A percentile compares a stretch with the other conserved stretches of the same genome.
phyloP scores from a whole-genome alignment of 2,329 filamentous ascomycete species.

The Cytospora mali region DNA sequence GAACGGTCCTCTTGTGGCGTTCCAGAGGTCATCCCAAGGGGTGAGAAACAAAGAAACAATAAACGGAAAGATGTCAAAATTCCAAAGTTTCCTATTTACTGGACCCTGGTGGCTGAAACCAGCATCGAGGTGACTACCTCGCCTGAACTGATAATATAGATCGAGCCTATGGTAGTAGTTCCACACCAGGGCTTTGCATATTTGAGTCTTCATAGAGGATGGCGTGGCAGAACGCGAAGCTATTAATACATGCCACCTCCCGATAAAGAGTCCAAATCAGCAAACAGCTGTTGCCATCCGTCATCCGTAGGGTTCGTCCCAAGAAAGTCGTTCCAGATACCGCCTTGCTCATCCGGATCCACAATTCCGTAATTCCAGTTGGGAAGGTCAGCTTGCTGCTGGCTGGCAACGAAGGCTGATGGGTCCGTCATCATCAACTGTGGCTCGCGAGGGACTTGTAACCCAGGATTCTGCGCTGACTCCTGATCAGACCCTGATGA shows the following conservation, averaged over 20 bases:
- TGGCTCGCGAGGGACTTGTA: background rate
- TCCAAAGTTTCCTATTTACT: background rate
- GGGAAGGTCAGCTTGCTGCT: background rate
- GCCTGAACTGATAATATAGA: background rate
- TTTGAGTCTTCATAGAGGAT: no score
- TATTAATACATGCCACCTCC: constrained; percentile 1
- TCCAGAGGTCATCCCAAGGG: background rate
- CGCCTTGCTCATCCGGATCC: constrained; percentile 4
- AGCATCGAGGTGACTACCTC: background rate
- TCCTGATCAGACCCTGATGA: background rate
- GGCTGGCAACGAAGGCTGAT: background rate
- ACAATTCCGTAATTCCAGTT: background rate
- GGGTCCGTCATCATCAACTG: background rate
- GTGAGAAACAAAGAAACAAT: background rate
- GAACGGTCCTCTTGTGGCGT: background rate
- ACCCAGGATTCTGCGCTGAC: background rate
- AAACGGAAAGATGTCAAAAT: background rate
- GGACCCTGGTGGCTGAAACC: background rate
- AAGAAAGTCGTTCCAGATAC: constrained; percentile 26
- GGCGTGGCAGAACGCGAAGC: background rate
- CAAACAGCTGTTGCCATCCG: constrained; percentile 31
- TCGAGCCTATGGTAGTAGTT: background rate
- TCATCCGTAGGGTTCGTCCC: constrained; percentile 14
- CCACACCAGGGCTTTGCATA: no score
- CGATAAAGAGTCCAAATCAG: constrained; percentile 25